Evolutionary conservation across 2,329 filamentous ascomycete genomes (phyloP).

Genomic region (Ophioceras dolichostomum): DNA sequence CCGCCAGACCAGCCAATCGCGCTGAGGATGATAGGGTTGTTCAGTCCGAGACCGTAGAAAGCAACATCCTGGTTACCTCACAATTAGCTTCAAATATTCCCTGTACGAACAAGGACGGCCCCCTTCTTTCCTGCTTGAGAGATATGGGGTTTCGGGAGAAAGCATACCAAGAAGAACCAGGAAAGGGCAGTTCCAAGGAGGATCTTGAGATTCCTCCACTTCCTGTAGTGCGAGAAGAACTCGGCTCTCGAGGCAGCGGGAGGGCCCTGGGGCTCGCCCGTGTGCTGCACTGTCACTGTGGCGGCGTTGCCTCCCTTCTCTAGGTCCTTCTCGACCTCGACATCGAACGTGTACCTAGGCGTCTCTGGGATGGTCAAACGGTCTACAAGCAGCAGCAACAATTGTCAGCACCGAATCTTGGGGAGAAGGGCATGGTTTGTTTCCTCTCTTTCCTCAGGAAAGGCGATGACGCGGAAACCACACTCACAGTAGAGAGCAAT

Average conservation of each 20-base stretch:
- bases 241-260: conserved; percentile 52
- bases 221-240: conserved; percentile 57
- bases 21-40: conserved; percentile 60
- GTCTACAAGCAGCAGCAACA: no score
- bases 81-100: no score
- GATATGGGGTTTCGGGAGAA: no score
- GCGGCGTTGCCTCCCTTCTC: conserved; percentile 31
- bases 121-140: no score
- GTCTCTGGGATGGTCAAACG: conserved; percentile 73
- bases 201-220: conserved; percentile 60
- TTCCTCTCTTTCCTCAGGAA: no score
- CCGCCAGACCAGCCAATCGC: conserved; percentile 54
- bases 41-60: conserved; percentile 60
- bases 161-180: conserved; percentile 58
- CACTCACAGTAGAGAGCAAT: conserved; percentile 62
- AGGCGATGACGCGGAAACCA: no score
- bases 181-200: conserved; percentile 56
- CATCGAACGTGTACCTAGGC: conserved; percentile 77
- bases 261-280: neutral
- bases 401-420: no score
- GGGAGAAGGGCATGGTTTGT: neutral
- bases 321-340: conserved; percentile 60
- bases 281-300: neutral
- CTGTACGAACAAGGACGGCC: no score
- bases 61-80: conserved; percentile 24